These are phyloP conservation scores for Sporisorium reilianum DNA, from an alignment of 1,284 basidiomycete species.

Conservation along the genomic window DNA sequence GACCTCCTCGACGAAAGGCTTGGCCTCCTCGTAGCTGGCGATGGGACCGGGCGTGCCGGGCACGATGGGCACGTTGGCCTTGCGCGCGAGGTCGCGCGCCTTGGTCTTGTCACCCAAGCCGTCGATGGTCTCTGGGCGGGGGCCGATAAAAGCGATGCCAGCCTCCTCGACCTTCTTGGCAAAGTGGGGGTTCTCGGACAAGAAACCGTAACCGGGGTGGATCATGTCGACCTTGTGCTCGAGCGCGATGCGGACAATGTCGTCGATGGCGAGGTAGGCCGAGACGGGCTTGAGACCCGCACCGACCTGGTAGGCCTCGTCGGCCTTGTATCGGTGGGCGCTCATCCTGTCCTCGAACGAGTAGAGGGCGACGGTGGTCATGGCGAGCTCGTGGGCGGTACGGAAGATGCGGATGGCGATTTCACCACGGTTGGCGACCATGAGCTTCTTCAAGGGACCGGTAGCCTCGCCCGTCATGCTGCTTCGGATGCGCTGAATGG, in stretches of 20 bases:
- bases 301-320: conserved; percentile 98
- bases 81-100: conserved; percentile 73
- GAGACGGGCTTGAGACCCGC: conserved; percentile 93
- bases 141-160: conserved; percentile 96
- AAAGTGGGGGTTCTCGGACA: conserved; percentile 96
- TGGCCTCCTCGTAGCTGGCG: conserved; percentile 82
- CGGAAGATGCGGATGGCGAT: conserved; percentile 99
- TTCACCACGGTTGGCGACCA: conserved; percentile 73
- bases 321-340: conserved; percentile 98
- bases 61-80: conserved; percentile 84
- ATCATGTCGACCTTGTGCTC: conserved; percentile 99
- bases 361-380: conserved; percentile 99
- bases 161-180: conserved; percentile 96
- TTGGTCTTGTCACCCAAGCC: conserved; percentile 99
- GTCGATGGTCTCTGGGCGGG: conserved; percentile 95
- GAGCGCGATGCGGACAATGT: conserved; percentile 78
- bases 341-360: conserved; percentile 95
- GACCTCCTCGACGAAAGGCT: conserved; percentile 88
- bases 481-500: conserved; percentile 62
- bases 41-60: conserved; percentile 97
- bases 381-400: conserved; percentile 97
- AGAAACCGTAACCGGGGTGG: conserved; percentile 88
- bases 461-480: conserved; percentile 52
- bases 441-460: conserved; percentile 62
- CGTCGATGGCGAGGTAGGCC: conserved; percentile 96